Evolutionary conservation across 2,329 filamentous ascomycete genomes (phyloP).

Genomic region (Didymellaceae sp.): DNA sequence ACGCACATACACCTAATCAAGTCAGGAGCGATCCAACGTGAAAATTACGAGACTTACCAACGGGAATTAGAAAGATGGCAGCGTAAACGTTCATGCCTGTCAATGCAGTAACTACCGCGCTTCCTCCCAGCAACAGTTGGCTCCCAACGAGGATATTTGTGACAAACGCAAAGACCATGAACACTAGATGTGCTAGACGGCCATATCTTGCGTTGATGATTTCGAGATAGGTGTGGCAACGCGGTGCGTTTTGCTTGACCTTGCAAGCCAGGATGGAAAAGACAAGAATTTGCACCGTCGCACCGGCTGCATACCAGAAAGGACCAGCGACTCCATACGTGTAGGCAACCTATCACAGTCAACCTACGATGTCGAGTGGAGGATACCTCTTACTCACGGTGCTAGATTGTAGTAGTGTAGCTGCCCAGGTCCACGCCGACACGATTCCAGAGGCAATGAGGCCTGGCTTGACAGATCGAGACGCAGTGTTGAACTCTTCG

Average conservation of each 20-base stretch:
- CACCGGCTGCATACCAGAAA: conserved; percentile 53
- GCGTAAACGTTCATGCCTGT: conserved; percentile 55
- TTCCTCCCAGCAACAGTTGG: conserved; percentile 53
- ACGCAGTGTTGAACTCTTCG: conserved; percentile 59
- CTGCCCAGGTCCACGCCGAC: conserved; percentile 58
- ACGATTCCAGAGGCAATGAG: conserved; percentile 57
- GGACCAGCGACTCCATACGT: conserved; percentile 40
- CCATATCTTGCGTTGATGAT: conserved; percentile 52
- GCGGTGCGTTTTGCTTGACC: conserved; percentile 51
- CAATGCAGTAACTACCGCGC: conserved; percentile 52
- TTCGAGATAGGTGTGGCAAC: conserved; percentile 52
- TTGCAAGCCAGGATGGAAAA: conserved; percentile 54
- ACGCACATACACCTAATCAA: conserved; percentile 41
- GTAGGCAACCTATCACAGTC: conserved; percentile 27
- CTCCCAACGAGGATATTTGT: conserved; percentile 54
- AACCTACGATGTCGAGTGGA: background rate
- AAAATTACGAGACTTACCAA: conserved; percentile 32
- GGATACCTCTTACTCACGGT: conserved; percentile 22
- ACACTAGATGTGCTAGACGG: conserved; percentile 46
- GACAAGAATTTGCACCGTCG: conserved; percentile 53
- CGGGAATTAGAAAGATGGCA: conserved; percentile 53
- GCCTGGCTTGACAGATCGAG: conserved; percentile 53
- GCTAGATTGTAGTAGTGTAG: conserved; percentile 46
- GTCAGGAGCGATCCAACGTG: conserved; percentile 8
- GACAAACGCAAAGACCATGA: conserved; percentile 52